Evolutionary conservation across 2,329 filamentous ascomycete genomes (phyloP), one percentile per base, ranked within the genome.

Genomic region (Periconia sp.): DNA sequence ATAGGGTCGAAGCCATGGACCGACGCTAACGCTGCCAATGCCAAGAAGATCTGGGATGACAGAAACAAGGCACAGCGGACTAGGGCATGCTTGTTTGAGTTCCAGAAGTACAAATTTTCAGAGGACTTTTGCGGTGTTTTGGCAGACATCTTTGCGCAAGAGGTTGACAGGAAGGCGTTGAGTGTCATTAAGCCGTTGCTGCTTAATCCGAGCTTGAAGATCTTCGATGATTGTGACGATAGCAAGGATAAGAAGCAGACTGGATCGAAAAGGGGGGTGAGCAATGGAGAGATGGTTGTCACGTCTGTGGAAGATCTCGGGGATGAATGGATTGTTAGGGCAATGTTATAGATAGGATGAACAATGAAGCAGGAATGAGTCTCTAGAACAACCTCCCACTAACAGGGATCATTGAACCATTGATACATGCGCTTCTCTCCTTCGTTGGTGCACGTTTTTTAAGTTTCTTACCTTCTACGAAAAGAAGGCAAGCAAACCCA

Each of bases 1-100:
- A 49, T 41, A 7, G 47, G 47, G 30, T 41, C 40, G 35, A 49
- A 49, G 33, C 47, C 47, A 2, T 49, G 47, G 47, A 42, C 31
- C 7, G 9, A 18, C 33, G 15, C 33, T 19, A 27, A 14, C 33
- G 47, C 47, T 14, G 11, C 47, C 17, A 49, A 49, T 14, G 47
- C 47, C 17, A 42, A 41, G 27, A 37, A 33, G 17, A 42, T 49
- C 47, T 49, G 47, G 47, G 23, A 30, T 20, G 30, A 17, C 33
- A 15, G 33, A n/a, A 23, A 9, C 2, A 33, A 33, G 14, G 14
- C n/a, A 8, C 33, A 41, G 13, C 31, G 47, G 7, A 17, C 6
- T 14, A 19, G 9, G 8, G 31, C 47, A 11, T 49, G 47, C 37
- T 43, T 42, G 37, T 27, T 20, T 19, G 47, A 49, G 14, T 49